Percentiles rank a stretch among this genome's conserved stretches.
These are phyloP conservation scores for Trichoderma sp. DNA, from an alignment of 2,329 filamentous ascomycete genomes.

Conservation along the genomic window DNA sequence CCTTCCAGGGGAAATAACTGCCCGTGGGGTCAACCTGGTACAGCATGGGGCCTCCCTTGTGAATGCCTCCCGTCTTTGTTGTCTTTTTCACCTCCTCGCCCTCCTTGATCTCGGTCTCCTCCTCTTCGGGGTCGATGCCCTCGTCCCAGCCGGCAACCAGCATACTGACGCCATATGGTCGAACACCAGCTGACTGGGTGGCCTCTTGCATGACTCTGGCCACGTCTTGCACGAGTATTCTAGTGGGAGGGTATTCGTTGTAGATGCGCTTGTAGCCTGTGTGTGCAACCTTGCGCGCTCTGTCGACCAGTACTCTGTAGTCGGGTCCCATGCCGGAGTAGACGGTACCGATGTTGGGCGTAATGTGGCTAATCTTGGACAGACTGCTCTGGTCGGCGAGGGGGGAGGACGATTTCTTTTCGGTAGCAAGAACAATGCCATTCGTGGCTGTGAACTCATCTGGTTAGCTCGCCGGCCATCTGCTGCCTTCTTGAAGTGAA, in stretches of 20 bases:
- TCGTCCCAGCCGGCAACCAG: conserved; percentile 98
- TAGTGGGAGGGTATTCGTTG: conserved; percentile 99
- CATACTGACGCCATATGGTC: conserved; percentile 94
- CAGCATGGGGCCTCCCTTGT: conserved; percentile 94
- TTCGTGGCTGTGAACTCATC: conserved; percentile 74
- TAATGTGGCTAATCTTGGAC: conserved; percentile 97
- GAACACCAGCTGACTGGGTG: conserved; percentile 95
- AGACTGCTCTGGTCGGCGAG: conserved; percentile 94
- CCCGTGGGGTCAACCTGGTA: conserved; percentile 99
- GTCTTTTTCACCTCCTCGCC: conserved; percentile 75
- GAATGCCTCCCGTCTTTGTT: conserved; percentile 90
- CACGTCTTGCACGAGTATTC: conserved; percentile 98
- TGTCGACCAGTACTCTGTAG: conserved; percentile 96
- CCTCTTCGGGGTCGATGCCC: conserved; percentile 83
- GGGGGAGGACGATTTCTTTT: conserved; percentile 98
- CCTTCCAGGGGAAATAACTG: conserved; percentile 99
- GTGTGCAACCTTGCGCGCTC: conserved; percentile 96
- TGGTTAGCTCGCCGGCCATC: conserved; percentile 28
- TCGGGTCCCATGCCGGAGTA: conserved; percentile 99
- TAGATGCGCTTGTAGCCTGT: conserved; percentile 99
- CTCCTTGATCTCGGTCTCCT: conserved; percentile 58
- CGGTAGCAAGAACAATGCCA: conserved; percentile 96
- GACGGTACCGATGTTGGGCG: conserved; percentile 99
- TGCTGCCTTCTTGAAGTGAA: neutral
- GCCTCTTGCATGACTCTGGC: conserved; percentile 98